phyloP scores from a whole-genome alignment of 2,329 filamentous ascomycete genomes.

The Arthrobotrys conoides region DNA sequence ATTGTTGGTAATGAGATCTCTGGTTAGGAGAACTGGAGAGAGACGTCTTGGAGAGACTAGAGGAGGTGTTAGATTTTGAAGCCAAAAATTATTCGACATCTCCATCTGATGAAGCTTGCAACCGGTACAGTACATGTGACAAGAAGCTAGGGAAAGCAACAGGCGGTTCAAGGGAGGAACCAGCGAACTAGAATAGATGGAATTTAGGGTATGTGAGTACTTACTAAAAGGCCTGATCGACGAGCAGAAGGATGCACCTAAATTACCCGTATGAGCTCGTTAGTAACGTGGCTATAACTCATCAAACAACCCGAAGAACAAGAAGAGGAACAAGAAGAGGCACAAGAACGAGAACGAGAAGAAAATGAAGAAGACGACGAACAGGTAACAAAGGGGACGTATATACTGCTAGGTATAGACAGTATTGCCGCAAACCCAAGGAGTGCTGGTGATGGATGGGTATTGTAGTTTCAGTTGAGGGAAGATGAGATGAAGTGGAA shows the following conservation, averaged over 20 bases:
- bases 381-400: conserved; percentile 8
- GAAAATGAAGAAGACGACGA: conserved; percentile 24
- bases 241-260: conserved; percentile 21
- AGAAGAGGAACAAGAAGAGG: background rate
- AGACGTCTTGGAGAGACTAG: conserved; percentile 14
- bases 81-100: conserved; percentile 8
- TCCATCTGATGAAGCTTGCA: background rate
- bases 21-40: conserved; percentile 19
- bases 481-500: background rate
- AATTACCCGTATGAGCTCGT: background rate
- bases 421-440: background rate
- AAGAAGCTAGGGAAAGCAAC: background rate
- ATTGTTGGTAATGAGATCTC: conserved; percentile 27
- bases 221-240: conserved; percentile 51
- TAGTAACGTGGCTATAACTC: conserved; percentile 16
- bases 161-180: background rate
- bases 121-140: background rate
- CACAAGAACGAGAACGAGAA: too few relatives aligned
- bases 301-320: background rate
- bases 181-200: background rate
- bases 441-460: background rate
- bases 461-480: background rate
- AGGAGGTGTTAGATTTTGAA: conserved; percentile 47
- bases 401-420: conserved; percentile 10
- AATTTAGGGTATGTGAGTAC: conserved; percentile 2